Percentiles rank a stretch among this genome's conserved stretches.
These are phyloP conservation scores for Sphagnum fallax DNA, from an alignment of 228 moss, liverwort and hornwort genomes.

Conservation along the genomic window DNA sequence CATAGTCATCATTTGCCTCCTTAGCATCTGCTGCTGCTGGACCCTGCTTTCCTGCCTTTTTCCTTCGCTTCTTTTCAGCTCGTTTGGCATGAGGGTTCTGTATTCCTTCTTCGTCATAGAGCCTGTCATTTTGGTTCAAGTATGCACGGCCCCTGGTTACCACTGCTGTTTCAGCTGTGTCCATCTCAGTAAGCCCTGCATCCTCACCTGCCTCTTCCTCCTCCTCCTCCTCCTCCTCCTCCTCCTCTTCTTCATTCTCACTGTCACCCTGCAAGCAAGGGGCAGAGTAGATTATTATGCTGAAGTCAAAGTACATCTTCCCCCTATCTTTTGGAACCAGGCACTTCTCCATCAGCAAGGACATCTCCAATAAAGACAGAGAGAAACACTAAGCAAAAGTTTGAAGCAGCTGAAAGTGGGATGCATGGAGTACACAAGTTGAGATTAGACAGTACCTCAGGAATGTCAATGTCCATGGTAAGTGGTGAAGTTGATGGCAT, in stretches of 20 bases:
- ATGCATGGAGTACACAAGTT: not conserved
- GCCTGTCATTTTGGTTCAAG: constrained; percentile 57
- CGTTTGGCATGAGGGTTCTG: constrained; percentile 54
- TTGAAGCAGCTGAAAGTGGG: not conserved
- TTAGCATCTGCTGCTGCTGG: constrained; percentile 12
- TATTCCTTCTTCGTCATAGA: constrained; percentile 58
- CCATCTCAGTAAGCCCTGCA: constrained; percentile 37
- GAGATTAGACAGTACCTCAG: constrained; percentile 19
- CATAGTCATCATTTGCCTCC: constrained; percentile 27
- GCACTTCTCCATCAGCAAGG: not conserved
- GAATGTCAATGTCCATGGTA: constrained; percentile 49
- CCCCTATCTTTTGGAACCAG: not conserved
- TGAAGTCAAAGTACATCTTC: too few species aligned
- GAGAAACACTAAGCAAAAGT: too few species aligned
- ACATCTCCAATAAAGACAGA: not conserved
- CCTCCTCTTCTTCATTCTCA: constrained; percentile 15
- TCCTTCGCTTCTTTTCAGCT: constrained; percentile 48
- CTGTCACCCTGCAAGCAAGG: too few species aligned
- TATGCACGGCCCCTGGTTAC: constrained; percentile 40
- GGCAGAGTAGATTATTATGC: too few species aligned
- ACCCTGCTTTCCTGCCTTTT: constrained; percentile 30
- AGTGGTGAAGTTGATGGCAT: constrained; percentile 56
- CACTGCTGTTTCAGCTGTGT: constrained; percentile 31
- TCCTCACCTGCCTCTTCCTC: constrained; percentile 29
- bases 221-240: constrained; percentile 24